A percentile compares a stretch with the other conserved stretches of the same genome.
Conservation (phyloP, 768 basidiomycete species). For the Jaapia argillacea region DNA sequence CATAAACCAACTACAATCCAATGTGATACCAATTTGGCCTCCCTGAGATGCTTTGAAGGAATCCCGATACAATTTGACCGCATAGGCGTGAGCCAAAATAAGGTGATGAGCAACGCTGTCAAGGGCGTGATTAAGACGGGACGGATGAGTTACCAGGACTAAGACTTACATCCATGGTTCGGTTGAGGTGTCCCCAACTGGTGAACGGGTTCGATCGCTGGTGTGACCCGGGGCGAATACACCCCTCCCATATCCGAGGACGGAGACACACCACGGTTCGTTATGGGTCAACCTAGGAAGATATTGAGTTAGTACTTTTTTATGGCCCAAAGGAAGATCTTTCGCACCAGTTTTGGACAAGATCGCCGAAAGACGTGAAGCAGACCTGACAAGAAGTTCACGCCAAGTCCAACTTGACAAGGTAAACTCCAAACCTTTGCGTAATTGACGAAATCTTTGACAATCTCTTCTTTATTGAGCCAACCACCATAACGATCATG, state of each 20-base stretch:
- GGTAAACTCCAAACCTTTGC: constrained; percentile 20
- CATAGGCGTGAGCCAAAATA: constrained; percentile 60
- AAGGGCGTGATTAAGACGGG: constrained; percentile 3
- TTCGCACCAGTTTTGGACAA: constrained; percentile 39
- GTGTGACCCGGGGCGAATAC: constrained; percentile 29
- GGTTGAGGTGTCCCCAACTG: constrained; percentile 53
- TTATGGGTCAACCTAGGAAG: constrained; percentile 32
- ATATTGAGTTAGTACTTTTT: neutral
- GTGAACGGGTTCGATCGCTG: constrained; percentile 41
- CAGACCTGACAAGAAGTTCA: constrained; percentile 19
- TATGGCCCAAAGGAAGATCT: constrained; percentile 2
- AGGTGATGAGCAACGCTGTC: constrained; percentile 57
- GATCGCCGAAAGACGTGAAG: constrained; percentile 36
- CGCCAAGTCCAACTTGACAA: neutral
- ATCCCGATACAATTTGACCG: constrained; percentile 56
- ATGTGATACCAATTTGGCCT: constrained; percentile 69
- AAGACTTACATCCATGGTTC: constrained; percentile 54
- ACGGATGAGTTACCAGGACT: constrained; percentile 5
- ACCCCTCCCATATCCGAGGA: constrained; percentile 30
- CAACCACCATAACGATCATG: constrained; percentile 39
- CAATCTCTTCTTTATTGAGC: constrained; percentile 35
- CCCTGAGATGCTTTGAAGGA: constrained; percentile 52
- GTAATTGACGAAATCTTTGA: constrained; percentile 36
- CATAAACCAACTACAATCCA: constrained; percentile 69
- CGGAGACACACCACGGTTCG: constrained; percentile 34